Evolutionary conservation across 176 grass and related monocot species (phyloP).

Genomic region (Musa schizocarpa): DNA sequence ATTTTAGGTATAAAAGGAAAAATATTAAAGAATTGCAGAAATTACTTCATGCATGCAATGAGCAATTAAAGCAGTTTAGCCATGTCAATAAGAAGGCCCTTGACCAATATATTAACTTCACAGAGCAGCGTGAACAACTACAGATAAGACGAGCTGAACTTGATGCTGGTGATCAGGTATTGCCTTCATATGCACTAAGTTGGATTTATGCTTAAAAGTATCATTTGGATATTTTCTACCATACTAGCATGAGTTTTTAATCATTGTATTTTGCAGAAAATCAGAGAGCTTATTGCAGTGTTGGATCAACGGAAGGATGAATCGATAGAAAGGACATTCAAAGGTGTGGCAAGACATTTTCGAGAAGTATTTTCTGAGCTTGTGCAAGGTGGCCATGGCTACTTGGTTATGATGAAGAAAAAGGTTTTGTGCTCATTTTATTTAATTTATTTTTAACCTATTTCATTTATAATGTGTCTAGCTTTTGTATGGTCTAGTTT

Average conservation of each 20-base stretch:
- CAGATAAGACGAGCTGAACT: slow-evolving; percentile 78
- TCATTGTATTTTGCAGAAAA: slow-evolving; percentile 63
- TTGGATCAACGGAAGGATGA: slow-evolving; percentile 99
- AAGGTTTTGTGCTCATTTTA: slow-evolving; percentile 35
- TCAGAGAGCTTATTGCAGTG: slow-evolving; percentile 77
- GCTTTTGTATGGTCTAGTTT: neutral
- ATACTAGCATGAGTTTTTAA: neutral
- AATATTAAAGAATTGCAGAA: slow-evolving; percentile 89
- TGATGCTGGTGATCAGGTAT: slow-evolving; percentile 84
- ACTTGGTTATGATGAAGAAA: slow-evolving; percentile 99
- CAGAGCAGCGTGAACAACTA: slow-evolving; percentile 91
- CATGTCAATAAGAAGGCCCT: slow-evolving; percentile 99
- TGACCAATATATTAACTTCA: slow-evolving; percentile 98
- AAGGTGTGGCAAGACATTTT: slow-evolving; percentile 95
- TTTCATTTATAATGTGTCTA: neutral
- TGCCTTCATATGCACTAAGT: neutral
- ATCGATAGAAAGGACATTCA: slow-evolving; percentile 98
- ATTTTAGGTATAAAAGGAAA: slow-evolving; percentile 82
- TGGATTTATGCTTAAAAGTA: neutral
- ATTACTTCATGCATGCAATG: slow-evolving; percentile 85
- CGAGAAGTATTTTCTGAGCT: slow-evolving; percentile 88
- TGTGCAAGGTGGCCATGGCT: slow-evolving; percentile 88
- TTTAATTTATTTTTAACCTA: neutral
- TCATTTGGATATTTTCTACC: neutral
- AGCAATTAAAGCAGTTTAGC: slow-evolving; percentile 87